Percentiles rank a stretch among this genome's conserved stretches.
Conservation (phyloP, 2,329 filamentous ascomycete species). For the Cytospora leucostoma region DNA sequence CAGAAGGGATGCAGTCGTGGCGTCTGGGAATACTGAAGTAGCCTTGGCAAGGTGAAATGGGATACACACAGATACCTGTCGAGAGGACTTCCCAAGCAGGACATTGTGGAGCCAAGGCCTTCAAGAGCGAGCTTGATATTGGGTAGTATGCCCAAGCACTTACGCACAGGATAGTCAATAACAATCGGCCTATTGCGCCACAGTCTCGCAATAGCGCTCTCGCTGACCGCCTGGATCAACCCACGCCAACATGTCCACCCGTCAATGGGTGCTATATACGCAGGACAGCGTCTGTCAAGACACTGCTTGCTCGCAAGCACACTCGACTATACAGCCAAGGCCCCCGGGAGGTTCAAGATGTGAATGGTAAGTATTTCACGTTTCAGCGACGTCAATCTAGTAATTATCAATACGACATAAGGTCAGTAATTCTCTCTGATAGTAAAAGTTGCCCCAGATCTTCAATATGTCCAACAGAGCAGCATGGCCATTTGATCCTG, state of each 20-base stretch:
- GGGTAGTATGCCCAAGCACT: too few species aligned
- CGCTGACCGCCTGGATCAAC: neutral
- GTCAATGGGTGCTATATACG: neutral
- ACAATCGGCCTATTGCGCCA: neutral
- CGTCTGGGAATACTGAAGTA: neutral
- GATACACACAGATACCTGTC: neutral
- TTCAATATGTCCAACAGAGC: constrained; percentile 5
- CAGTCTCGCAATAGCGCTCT: neutral
- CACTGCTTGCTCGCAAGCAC: neutral
- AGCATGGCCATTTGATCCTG: too few species aligned
- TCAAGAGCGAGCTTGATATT: too few species aligned
- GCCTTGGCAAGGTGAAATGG: neutral
- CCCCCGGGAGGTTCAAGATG: neutral
- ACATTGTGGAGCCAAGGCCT: too few species aligned
- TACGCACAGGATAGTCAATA: too few species aligned
- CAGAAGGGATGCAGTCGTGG: too few species aligned
- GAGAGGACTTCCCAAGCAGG: too few species aligned
- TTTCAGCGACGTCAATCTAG: neutral
- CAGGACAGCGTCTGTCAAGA: too few species aligned
- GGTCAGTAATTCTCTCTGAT: neutral
- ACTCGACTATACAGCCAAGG: neutral
- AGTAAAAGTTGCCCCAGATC: neutral
- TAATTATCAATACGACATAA: constrained; percentile 21
- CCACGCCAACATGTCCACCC: neutral
- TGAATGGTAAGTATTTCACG: neutral